Evolutionary conservation across 2,329 filamentous ascomycete species (phyloP).

Genomic region (Pleomassaria siparia): DNA sequence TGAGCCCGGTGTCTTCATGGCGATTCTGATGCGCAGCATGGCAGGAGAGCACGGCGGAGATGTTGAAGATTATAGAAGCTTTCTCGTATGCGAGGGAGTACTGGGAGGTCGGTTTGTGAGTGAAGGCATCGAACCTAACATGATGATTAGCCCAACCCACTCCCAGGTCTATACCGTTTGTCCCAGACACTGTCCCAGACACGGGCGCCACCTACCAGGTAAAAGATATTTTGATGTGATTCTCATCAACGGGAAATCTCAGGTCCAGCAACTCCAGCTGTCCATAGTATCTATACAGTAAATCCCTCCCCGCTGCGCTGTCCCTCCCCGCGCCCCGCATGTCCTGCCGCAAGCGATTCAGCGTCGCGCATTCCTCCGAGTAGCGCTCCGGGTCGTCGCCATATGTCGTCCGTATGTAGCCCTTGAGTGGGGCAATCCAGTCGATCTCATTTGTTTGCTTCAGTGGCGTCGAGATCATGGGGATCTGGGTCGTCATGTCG

Average conservation of each 20-base stretch:
- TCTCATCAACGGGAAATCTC: conserved; percentile 95
- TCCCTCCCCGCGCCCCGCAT: conserved; percentile 98
- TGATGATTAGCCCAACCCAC: conserved; percentile 20
- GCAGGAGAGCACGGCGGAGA: conserved; percentile 93
- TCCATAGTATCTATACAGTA: conserved; percentile 96
- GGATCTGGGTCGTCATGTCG: conserved; percentile 58
- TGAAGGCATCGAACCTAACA: conserved; percentile 97
- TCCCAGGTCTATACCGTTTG: neutral
- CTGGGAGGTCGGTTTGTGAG: conserved; percentile 94
- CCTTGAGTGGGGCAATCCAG: conserved; percentile 90
- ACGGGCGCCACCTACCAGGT: conserved; percentile 69
- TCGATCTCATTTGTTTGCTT: conserved; percentile 97
- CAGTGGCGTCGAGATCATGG: conserved; percentile 93
- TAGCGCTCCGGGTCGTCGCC: conserved; percentile 97
- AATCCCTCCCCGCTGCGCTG: conserved; percentile 87
- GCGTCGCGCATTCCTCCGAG: conserved; percentile 87
- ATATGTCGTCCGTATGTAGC: conserved; percentile 90
- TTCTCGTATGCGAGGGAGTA: conserved; percentile 98
- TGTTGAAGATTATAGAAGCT: conserved; percentile 99
- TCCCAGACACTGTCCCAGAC: neutral
- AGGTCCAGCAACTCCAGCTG: conserved; percentile 93
- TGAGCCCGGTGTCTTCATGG: conserved; percentile 87
- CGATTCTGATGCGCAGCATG: conserved; percentile 92
- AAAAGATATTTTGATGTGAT: conserved; percentile 98
- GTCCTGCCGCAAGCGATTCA: conserved; percentile 94